A percentile compares a stretch with the other conserved stretches of the same genome.
These are phyloP conservation scores for Neonectria hederae DNA, from an alignment of 2,329 filamentous ascomycete genomes.

Conservation along the genomic window DNA sequence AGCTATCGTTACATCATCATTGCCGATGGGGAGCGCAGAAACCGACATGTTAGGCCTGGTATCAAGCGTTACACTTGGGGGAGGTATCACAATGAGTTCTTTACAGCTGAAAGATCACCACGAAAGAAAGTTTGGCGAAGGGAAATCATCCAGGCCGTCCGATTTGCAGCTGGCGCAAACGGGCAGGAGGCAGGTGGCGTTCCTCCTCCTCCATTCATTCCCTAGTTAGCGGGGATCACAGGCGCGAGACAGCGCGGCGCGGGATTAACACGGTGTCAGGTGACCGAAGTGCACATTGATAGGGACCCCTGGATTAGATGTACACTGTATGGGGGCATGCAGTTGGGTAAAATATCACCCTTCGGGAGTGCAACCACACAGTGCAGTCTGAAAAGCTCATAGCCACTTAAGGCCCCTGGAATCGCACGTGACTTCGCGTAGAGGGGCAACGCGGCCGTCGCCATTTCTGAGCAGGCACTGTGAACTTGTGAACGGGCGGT, in stretches of 20 bases:
- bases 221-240: slow-evolving; percentile 33
- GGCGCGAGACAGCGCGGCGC: slow-evolving; percentile 27
- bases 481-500: slow-evolving; percentile 46
- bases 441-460: slow-evolving; percentile 39
- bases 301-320: background rate
- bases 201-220: slow-evolving; percentile 10
- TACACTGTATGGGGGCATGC: slow-evolving; percentile 18
- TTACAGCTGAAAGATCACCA: background rate
- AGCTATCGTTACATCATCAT: slow-evolving; percentile 22
- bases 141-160: slow-evolving; percentile 15
- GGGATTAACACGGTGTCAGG: slow-evolving; percentile 49
- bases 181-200: slow-evolving; percentile 35
- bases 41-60: slow-evolving; percentile 27
- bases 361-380: slow-evolving; percentile 9
- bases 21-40: background rate
- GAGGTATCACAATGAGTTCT: background rate
- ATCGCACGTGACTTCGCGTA: slow-evolving; percentile 48
- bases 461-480: slow-evolving; percentile 26
- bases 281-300: slow-evolving; percentile 31
- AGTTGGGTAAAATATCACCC: background rate
- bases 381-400: slow-evolving; percentile 19
- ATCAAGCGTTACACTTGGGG: background rate
- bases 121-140: background rate
- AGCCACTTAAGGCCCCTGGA: slow-evolving; percentile 22
- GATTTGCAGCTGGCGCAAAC: slow-evolving; percentile 34